These are phyloP conservation scores for Lagenidium sp. DNA, from an alignment of 352 stramenopile species.

Conservation along the genomic window DNA sequence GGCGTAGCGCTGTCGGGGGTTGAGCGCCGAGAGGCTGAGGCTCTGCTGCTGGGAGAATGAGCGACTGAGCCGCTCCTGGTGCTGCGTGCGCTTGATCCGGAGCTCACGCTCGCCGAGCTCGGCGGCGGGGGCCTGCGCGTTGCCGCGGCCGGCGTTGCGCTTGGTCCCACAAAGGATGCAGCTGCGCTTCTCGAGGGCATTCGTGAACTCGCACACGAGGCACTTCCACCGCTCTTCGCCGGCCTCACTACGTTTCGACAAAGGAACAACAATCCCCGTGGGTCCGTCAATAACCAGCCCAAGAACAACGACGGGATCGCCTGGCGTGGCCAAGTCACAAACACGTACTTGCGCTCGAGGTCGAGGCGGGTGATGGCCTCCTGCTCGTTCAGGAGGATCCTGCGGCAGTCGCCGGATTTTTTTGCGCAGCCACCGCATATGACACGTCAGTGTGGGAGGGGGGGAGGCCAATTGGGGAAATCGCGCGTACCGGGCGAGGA, in stretches of 20 bases:
- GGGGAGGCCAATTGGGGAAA: no score
- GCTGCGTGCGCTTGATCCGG: no score
- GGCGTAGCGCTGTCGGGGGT: constrained; percentile 67
- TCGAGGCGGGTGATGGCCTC: constrained; percentile 62
- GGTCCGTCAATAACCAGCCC: no score
- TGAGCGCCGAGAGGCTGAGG: constrained; percentile 49
- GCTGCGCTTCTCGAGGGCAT: constrained; percentile 42
- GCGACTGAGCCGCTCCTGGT: constrained; percentile 13
- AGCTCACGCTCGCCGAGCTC: no score
- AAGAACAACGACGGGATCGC: not conserved
- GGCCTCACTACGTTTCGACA: constrained; percentile 17
- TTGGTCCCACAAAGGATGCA: constrained; percentile 73
- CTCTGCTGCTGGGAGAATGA: constrained; percentile 18
- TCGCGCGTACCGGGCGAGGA: constrained; percentile 13
- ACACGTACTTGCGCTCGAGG: constrained; percentile 53
- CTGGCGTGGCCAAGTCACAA: not conserved
- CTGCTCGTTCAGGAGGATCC: constrained; percentile 23
- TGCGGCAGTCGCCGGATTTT: not conserved
- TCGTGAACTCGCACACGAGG: constrained; percentile 72
- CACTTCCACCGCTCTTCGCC: constrained; percentile 70
- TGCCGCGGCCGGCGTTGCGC: constrained; percentile 24
- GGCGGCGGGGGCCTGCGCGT: not conserved
- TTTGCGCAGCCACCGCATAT: no score
- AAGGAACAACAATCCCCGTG: not conserved
- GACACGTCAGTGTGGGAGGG: no score